Conservation (phyloP, 2,329 filamentous ascomycete species). For the Aspergillus sp. region DNA sequence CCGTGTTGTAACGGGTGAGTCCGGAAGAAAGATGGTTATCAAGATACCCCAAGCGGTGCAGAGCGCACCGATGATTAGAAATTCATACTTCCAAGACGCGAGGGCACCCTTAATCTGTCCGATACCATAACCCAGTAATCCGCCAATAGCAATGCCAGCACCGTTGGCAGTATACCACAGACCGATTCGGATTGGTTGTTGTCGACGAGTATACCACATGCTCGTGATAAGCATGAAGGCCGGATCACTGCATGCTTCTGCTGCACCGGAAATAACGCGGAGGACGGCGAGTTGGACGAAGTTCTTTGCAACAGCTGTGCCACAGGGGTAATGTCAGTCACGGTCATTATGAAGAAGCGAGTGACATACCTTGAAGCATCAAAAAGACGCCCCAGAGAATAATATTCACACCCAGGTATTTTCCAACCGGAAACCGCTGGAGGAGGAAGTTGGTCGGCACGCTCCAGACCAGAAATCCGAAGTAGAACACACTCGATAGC, state of each 20-base stretch:
- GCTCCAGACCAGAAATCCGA: conserved; percentile 31
- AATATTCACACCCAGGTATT: conserved; percentile 7
- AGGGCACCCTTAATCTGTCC: conserved; percentile 14
- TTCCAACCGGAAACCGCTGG: conserved; percentile 14
- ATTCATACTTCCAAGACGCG: conserved; percentile 23
- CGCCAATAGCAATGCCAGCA: conserved; percentile 37
- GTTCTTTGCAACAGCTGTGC: conserved; percentile 40
- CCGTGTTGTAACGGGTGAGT: conserved; percentile 28
- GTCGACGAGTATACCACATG: conserved; percentile 13
- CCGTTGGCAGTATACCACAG: conserved; percentile 33
- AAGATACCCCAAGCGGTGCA: conserved; percentile 22
- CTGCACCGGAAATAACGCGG: conserved; percentile 48
- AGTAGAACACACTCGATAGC: conserved; percentile 38
- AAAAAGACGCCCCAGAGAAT: conserved; percentile 8
- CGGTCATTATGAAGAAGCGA: too few relatives aligned
- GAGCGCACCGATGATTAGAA: conserved; percentile 22
- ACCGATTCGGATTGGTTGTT: conserved; percentile 21
- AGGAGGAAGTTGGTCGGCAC: conserved; percentile 20
- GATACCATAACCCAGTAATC: conserved; percentile 24
- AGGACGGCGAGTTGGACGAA: conserved; percentile 46
- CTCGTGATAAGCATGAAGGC: conserved; percentile 49
- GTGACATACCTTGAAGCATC: conserved; percentile 5
- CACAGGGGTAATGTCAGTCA: neutral
- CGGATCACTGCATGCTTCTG: conserved; percentile 42
- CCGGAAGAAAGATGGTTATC: conserved; percentile 26